Conservation (phyloP, 176 grass and related monocot species). For the Otatea glauca region DNA sequence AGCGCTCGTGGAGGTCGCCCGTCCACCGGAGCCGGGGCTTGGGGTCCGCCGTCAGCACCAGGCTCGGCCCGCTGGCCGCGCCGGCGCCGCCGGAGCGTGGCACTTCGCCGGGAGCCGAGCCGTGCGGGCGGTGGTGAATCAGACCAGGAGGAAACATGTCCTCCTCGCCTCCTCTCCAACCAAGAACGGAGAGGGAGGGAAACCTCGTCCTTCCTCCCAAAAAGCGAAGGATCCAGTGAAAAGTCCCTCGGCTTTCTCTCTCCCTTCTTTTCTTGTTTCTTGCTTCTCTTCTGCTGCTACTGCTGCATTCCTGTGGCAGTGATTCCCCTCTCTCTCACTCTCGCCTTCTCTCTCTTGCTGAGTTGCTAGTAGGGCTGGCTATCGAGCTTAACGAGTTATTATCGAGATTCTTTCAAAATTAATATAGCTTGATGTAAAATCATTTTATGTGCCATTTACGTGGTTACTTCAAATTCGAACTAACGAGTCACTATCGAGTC, state of each 20-base stretch:
- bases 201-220: conserved; percentile 33
- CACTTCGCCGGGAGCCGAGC: conserved; percentile 37
- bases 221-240: conserved; percentile 57
- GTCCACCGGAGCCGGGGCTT: conserved; percentile 93
- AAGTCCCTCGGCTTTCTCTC: conserved; percentile 47
- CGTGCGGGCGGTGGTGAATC: conserved; percentile 58
- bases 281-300: conserved; percentile 46
- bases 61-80: conserved; percentile 58
- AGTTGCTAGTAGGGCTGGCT: no score
- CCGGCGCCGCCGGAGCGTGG: conserved; percentile 11
- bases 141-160: conserved; percentile 64
- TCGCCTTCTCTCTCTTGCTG: neutral
- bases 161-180: conserved; percentile 17
- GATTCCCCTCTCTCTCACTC: neutral
- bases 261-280: conserved; percentile 26
- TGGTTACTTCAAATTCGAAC: no score
- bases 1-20: conserved; percentile 96
- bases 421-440: no score
- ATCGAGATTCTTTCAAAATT: no score
- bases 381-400: no score
- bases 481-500: no score
- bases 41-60: conserved; percentile 90
- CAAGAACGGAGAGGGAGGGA: neutral
- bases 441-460: no score
- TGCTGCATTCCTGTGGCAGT: conserved; percentile 43